Base-by-base conservation (phyloP, 73 alveolate genomes). In the Symbiodinium natans region DNA sequence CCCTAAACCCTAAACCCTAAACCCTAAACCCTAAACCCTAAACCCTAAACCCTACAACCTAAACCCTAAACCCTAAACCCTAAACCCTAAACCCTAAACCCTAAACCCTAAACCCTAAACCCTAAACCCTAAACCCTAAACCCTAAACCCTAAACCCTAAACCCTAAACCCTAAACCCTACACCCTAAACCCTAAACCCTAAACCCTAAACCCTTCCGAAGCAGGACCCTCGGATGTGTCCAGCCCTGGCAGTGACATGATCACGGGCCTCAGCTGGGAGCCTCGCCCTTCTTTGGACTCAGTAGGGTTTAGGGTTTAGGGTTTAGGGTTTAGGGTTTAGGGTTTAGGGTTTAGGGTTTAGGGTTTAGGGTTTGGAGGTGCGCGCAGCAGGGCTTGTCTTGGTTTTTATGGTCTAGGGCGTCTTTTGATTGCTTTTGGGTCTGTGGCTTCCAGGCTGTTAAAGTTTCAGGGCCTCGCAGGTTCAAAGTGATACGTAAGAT, bases 211-310 rank as follows among this genome's bases (percentile, higher is more conserved):
- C 59, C 10, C 48, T 25, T 2, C 25, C 23, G 52, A 34, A 7
- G n/a, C 83, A 86, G 94, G 63, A 10, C 41, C 94, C 31, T 33
- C 41, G 82, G 54, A 34, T 25, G 43, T 46, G 11, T 59, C 39
- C 27, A 83, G 71, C 9, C 95, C 95, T 40, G 95, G 95, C 43
- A 39, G 82, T 42, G 86, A 88, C 29, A 48, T 48, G 84, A 88
- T 88, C 71, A 88, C 95, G 7, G 95, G 95, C 33, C 95, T 88
- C 73, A 88, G 95, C 85, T 88, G 95, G 95, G 95, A 21, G 71
- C 54, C 71, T 56, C 41, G 95, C 68, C 73, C 33, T 8, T 25
- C 38, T 63, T 46, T 46, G 59, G 13, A 6, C 13, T 9, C 59
- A 6, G 59, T 46, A 46, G 13, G 13, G 59, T 46, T 13, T 13